Evolutionary conservation across 768 basidiomycete genomes (phyloP), one percentile per base, ranked within the genome.

Genomic region (Lepiota venenata): DNA sequence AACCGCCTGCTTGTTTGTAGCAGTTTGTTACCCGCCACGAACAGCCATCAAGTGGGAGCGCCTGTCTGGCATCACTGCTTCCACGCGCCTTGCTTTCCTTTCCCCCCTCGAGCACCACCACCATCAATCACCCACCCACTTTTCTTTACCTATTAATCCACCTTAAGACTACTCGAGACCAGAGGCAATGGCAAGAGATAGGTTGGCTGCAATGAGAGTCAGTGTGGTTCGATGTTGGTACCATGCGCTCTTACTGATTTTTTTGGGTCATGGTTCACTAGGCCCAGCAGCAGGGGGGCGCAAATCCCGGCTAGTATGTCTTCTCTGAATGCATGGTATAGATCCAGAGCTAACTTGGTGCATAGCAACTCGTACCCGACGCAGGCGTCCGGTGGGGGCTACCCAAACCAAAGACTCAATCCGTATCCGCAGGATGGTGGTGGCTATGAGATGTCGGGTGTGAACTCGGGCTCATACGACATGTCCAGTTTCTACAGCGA

Each of bases 161-260:
- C 22, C 32, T 14, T 32, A 38, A 38, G 16, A n/a, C 25, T 52
- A 53, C 53, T 47, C 39, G 32, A 61, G 32, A 32, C 32, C 32
- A 32, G 18, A 42, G 12, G 44, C 22, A 47, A 88, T 91, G 85
- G 90, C 93, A 60, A 84, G 93, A 82, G 92, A 95, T 75, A 84
- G 93, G 79, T 81, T 95, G 60, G 92, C 90, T 63, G 89, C 87
- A 58, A 83, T 89, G 84, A 83, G 90, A 74, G 89, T 90, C 56
- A 55, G 83, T 62, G 25, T 47, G 52, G 58, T 57, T n/a, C 37
- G 29, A 32, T 32, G 20, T 56, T 46, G 47, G 36, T 22, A 46
- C 47, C 48, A 35, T 59, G 40, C 44, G n/a, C 45, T 36, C 51
- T 43, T 38, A 37, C 38, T 58, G 57, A 41, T 56, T 58, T 50